Percentiles rank a stretch among this genome's conserved stretches.
Conservation (phyloP, 2,329 filamentous ascomycete genomes). For the Nemania abortiva region DNA sequence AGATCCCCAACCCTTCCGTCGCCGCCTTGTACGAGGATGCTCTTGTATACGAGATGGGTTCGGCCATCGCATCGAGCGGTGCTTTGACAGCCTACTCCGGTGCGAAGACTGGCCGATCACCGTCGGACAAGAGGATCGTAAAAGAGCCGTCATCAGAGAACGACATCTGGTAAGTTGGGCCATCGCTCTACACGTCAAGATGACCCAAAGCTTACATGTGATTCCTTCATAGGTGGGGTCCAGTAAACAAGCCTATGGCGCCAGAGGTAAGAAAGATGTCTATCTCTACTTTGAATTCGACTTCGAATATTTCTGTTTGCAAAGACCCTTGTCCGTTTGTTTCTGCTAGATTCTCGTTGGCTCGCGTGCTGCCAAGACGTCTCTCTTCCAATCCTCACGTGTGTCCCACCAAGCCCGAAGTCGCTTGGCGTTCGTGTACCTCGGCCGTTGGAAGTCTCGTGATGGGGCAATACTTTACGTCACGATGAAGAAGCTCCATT, state of each 20-base stretch:
- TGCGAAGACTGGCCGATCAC: conserved; percentile 96
- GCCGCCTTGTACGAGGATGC: conserved; percentile 99
- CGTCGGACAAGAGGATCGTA: conserved; percentile 97
- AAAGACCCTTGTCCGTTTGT: conserved; percentile 1
- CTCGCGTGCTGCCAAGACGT: conserved; percentile 3
- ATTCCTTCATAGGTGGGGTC: conserved; percentile 76
- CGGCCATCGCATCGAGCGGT: conserved; percentile 95
- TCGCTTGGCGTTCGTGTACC: conserved; percentile 21
- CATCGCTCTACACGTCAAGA: neutral
- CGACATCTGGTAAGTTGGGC: conserved; percentile 80
- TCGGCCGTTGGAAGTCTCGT: conserved; percentile 28
- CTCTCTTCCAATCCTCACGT: conserved; percentile 14
- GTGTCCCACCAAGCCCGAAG: conserved; percentile 10
- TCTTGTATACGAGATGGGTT: conserved; percentile 96
- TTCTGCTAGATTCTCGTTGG: neutral
- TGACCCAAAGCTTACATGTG: conserved; percentile 47
- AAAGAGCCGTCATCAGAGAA: conserved; percentile 90
- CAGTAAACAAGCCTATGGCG: conserved; percentile 99
- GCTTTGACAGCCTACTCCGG: conserved; percentile 98
- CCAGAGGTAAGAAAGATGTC: conserved; percentile 79
- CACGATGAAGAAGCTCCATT: conserved; percentile 19
- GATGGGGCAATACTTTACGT: conserved; percentile 36
- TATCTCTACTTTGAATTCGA: neutral
- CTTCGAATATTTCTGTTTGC: neutral
- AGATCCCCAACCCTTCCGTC: conserved; percentile 92